Conservation (phyloP, 1,284 basidiomycete genomes). For the Puccinia horiana region DNA sequence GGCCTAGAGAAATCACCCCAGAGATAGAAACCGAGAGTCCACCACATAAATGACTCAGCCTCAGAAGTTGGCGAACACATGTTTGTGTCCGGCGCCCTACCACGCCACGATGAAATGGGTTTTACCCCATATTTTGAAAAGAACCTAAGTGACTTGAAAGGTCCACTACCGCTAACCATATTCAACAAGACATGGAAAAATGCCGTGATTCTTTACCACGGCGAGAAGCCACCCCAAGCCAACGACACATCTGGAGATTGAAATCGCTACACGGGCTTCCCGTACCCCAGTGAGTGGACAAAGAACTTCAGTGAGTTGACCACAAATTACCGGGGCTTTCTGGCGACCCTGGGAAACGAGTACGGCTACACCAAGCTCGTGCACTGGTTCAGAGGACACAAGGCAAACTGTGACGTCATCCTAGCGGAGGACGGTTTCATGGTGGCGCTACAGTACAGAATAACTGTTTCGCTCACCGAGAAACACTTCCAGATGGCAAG, state of each 20-base stretch:
- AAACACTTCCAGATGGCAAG: too few relatives aligned
- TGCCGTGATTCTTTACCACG: not conserved
- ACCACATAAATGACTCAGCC: too few relatives aligned
- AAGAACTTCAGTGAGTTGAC: too few relatives aligned
- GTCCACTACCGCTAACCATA: conserved; percentile 7
- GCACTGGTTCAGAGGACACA: not conserved
- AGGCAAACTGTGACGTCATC: not conserved
- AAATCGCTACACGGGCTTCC: not conserved
- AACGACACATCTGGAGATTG: not conserved
- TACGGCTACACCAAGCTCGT: too few relatives aligned
- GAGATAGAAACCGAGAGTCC: too few relatives aligned
- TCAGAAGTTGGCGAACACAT: too few relatives aligned
- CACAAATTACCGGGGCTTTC: not conserved
- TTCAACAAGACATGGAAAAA: conserved; percentile 13
- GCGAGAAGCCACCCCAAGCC: not conserved
- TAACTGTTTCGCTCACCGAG: not conserved
- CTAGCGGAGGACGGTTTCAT: conserved; percentile 15
- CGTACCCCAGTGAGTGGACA: conserved; percentile 9
- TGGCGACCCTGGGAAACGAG: too few relatives aligned
- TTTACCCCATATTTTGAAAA: not conserved
- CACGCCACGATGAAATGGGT: too few relatives aligned
- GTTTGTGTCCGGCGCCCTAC: too few relatives aligned
- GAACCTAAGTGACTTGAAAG: not conserved
- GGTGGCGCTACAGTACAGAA: conserved; percentile 5
- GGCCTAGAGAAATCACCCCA: too few relatives aligned